Evolutionary conservation across 805 yeast species (phyloP), one percentile per base, ranked within the genome.

Genomic region (Yamadazyma tumulicola): DNA sequence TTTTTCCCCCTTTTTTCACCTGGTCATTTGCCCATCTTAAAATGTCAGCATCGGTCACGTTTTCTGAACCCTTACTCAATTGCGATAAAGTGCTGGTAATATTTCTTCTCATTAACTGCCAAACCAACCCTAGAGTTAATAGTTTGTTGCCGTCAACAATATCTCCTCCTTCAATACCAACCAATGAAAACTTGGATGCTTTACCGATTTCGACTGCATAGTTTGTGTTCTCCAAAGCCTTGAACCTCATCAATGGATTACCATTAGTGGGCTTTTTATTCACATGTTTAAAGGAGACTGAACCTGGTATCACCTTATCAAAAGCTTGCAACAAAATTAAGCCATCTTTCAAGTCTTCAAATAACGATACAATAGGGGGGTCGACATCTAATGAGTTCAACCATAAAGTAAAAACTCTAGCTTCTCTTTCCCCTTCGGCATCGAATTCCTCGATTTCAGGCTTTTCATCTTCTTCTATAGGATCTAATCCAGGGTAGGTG

Each of bases 351-450:
- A 93, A 74, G 56, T 93, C 97, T 62, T 91, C 97, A 51, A 93
- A 93, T 48, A 93, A 67, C 11, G 84, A 79, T 32, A 87, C 87
- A 40, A 93, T 91, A 17, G 96, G 85, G 18, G 97, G 97, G 44
- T 89, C 93, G 11, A 93, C 97, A 47, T 93, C 97, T 51, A 93
- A 74, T 1, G 96, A 87, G 64, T 93, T 93, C 55, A 93, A 77
- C 98, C 98, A 93, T 53, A 93, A 68, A 5, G 98, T 93, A 66
- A 93, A 93, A 9, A 93, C 98, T 61, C 98, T 78, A 3, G 98
- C 98, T 67, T 93, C 98, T 67, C 98, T 85, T 67, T 93, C 98
- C 44, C 98, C 98, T 66, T 93, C 98, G 17, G 98, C 98, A 58
- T 93, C 98, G 54, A 93, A 93, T 48, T 87, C 97, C 67, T 93